phyloP scores from a whole-genome alignment of 2,329 filamentous ascomycete genomes.

The Curvularia hawaiiensis region DNA sequence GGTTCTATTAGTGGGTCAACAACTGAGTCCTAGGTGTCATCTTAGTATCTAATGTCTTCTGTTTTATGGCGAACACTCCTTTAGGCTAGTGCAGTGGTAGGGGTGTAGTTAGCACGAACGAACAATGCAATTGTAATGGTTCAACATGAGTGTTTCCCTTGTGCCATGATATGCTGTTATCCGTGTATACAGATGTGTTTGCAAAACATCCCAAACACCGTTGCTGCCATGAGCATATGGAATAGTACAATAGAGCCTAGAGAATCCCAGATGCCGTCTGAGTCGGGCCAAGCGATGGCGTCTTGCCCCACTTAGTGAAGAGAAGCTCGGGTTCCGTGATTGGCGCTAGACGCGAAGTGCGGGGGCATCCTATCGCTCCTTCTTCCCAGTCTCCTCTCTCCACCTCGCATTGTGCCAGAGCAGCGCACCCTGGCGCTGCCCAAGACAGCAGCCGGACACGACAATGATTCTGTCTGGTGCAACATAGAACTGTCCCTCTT shows the following conservation, averaged over 20 bases:
- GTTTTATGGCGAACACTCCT: not conserved
- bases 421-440: not conserved
- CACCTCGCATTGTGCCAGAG: not conserved
- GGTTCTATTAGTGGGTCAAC: not conserved
- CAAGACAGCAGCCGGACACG: conserved; percentile 1
- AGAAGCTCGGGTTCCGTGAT: conserved; percentile 8
- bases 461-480: not conserved
- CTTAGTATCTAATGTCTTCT: not conserved
- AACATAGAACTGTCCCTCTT: conserved; percentile 13
- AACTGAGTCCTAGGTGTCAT: not conserved
- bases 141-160: not conserved
- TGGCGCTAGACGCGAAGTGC: conserved; percentile 17
- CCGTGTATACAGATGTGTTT: not conserved
- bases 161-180: not conserved
- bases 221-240: not conserved
- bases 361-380: conserved; percentile 18
- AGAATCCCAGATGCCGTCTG: not conserved
- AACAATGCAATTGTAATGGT: not conserved
- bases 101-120: not conserved
- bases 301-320: conserved; percentile 10
- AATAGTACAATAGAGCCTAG: not conserved
- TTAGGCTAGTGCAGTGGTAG: not conserved
- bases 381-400: conserved; percentile 7
- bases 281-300: not conserved
- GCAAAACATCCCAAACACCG: not conserved